Evolutionary conservation across 164 flowering plant genomes (phyloP).

Genomic region (Vitis vinifera): DNA sequence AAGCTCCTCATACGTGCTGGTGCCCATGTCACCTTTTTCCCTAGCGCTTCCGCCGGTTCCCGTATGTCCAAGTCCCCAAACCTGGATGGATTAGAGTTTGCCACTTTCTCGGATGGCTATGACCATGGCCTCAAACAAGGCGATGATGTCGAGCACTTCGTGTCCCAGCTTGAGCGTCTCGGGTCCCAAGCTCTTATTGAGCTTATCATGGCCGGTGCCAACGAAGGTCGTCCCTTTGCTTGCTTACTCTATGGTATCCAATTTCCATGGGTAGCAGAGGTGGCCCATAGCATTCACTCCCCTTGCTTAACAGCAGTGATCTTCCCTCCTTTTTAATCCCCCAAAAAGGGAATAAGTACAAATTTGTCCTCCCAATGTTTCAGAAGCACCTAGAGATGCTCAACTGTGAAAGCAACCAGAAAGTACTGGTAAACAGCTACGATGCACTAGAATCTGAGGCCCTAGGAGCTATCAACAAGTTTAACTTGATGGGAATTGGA

Average conservation of each 20-base stretch:
- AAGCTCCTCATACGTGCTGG: conserved; percentile 12
- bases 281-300: neutral
- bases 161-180: neutral
- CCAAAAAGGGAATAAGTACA: neutral
- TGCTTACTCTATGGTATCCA: neutral
- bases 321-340: conserved; percentile 4
- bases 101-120: conserved; percentile 10
- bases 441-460: conserved; percentile 37
- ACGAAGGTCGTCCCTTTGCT: neutral
- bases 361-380: neutral
- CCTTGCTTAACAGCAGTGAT: neutral
- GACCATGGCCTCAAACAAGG: neutral
- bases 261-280: conserved; percentile 2
- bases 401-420: conserved; percentile 9
- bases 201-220: neutral
- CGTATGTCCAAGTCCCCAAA: neutral
- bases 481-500: conserved; percentile 35
- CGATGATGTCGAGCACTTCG: neutral
- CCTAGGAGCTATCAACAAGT: conserved; percentile 22
- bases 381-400: conserved; percentile 19
- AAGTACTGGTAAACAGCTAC: conserved; percentile 42
- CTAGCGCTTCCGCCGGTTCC: conserved; percentile 2
- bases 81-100: neutral
- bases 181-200: conserved; percentile 2
- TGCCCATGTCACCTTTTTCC: conserved; percentile 12